A percentile compares a stretch with the other conserved stretches of the same genome.
phyloP scores from a whole-genome alignment of 768 basidiomycete species.

The Psilocybe tampanensis region DNA sequence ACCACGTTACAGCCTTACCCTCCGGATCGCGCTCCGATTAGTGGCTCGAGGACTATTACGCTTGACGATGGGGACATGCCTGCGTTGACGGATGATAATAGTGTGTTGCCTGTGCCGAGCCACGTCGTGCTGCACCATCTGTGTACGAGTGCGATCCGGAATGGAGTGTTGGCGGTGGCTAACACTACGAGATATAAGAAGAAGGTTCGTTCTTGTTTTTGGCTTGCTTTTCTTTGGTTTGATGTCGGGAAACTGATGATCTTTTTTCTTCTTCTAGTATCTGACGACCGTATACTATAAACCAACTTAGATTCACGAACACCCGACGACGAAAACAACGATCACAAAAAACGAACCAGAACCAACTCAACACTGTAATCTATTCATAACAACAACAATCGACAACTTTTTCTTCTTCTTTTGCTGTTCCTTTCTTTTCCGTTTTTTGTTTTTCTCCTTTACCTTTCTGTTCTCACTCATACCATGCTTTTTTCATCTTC shows the following conservation, averaged over 20 bases:
- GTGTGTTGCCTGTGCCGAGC: conserved; percentile 88
- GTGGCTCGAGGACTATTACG: conserved; percentile 33
- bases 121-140: conserved; percentile 95
- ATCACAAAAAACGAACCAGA: neutral
- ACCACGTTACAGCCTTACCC: conserved; percentile 1
- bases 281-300: conserved; percentile 73
- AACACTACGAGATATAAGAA: conserved; percentile 89
- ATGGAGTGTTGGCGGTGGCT: conserved; percentile 90
- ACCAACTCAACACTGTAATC: neutral
- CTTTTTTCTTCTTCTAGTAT: conserved; percentile 49
- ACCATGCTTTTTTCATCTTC: too few relatives aligned
- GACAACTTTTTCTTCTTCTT: neutral
- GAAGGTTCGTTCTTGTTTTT: conserved; percentile 60
- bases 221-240: neutral
- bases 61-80: conserved; percentile 39
- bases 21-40: conserved; percentile 14
- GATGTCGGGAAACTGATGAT: conserved; percentile 14
- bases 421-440: too few relatives aligned
- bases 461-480: too few relatives aligned
- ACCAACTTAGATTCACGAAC: conserved; percentile 16
- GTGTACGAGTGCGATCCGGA: conserved; percentile 92
- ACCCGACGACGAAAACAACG: neutral
- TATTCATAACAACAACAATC: neutral
- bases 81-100: conserved; percentile 81
- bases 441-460: too few relatives aligned